Evolutionary conservation across 495 filamentous ascomycete genomes (phyloP).

Genomic region (Mycothermus thermophilus): DNA sequence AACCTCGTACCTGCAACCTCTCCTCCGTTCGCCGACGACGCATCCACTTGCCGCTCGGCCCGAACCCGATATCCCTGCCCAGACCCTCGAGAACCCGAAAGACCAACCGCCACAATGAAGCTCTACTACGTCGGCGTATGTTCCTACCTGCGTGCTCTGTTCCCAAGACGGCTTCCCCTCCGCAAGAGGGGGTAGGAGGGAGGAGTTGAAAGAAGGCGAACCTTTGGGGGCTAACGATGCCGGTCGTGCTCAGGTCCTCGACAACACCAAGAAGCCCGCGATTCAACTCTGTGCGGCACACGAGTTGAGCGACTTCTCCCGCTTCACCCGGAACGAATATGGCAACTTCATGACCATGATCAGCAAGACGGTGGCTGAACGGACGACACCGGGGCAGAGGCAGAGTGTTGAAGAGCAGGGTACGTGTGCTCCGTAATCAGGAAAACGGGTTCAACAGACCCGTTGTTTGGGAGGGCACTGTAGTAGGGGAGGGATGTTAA

Average conservation of each 20-base stretch:
- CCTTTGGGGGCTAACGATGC: no score
- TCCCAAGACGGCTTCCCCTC: no score
- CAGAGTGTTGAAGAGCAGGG: slow-evolving; percentile 87
- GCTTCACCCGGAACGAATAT: slow-evolving; percentile 61
- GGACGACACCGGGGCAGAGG: slow-evolving; percentile 71
- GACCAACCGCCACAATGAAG: slow-evolving; percentile 55
- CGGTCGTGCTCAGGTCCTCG: slow-evolving; percentile 10
- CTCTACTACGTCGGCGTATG: slow-evolving; percentile 80
- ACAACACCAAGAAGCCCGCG: slow-evolving; percentile 46
- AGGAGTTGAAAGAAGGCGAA: no score
- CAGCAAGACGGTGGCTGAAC: slow-evolving; percentile 60
- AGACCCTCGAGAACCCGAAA: neutral
- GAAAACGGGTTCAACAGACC: neutral
- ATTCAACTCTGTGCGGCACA: slow-evolving; percentile 68
- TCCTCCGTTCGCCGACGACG: neutral
- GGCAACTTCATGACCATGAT: slow-evolving; percentile 58
- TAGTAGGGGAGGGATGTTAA: no score
- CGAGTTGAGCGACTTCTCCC: slow-evolving; percentile 66
- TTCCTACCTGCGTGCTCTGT: no score
- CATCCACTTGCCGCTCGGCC: slow-evolving; percentile 1
- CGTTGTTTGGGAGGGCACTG: no score
- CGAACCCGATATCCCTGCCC: neutral
- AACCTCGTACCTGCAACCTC: neutral
- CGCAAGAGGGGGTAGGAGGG: no score
- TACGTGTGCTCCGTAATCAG: slow-evolving; percentile 14